These are phyloP conservation scores for Odontarrhena argentea DNA, from an alignment of 345 rosid species.

Conservation along the genomic window DNA sequence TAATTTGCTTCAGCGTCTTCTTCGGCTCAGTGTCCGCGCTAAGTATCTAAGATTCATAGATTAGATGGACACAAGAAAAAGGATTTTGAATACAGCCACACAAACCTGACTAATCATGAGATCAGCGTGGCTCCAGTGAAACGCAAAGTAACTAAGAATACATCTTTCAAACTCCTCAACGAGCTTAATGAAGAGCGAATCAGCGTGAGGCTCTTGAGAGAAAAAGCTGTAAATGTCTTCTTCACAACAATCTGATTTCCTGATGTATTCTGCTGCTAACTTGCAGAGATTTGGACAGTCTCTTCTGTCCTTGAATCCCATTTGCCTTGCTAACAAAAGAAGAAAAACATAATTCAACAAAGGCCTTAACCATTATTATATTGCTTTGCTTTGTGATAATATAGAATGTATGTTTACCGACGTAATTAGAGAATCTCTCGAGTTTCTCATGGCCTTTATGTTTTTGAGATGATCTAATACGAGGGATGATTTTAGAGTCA, in stretches of 20 bases:
- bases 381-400: neutral
- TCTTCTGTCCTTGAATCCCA: slow-evolving; percentile 77
- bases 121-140: slow-evolving; percentile 80
- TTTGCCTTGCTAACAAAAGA: slow-evolving; percentile 66
- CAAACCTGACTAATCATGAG: slow-evolving; percentile 76
- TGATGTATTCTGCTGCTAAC: slow-evolving; percentile 80
- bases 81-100: neutral
- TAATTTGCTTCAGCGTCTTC: slow-evolving; percentile 70
- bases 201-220: slow-evolving; percentile 59
- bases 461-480: slow-evolving; percentile 43
- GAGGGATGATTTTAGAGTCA: slow-evolving; percentile 68
- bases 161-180: slow-evolving; percentile 96
- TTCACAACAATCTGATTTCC: slow-evolving; percentile 66
- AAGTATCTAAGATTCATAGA: slow-evolving; percentile 53
- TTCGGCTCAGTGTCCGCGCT: slow-evolving; percentile 67
- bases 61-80: slow-evolving; percentile 6
- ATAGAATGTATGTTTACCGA: slow-evolving; percentile 46
- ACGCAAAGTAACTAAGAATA: slow-evolving; percentile 84
- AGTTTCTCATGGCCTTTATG: slow-evolving; percentile 59
- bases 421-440: slow-evolving; percentile 87
- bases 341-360: neutral
- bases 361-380: neutral
- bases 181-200: slow-evolving; percentile 75
- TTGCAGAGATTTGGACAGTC: slow-evolving; percentile 86
- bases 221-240: slow-evolving; percentile 70